Evolutionary conservation across 163 green algal species (phyloP).

Genomic region (Scenedesmus sp.): DNA sequence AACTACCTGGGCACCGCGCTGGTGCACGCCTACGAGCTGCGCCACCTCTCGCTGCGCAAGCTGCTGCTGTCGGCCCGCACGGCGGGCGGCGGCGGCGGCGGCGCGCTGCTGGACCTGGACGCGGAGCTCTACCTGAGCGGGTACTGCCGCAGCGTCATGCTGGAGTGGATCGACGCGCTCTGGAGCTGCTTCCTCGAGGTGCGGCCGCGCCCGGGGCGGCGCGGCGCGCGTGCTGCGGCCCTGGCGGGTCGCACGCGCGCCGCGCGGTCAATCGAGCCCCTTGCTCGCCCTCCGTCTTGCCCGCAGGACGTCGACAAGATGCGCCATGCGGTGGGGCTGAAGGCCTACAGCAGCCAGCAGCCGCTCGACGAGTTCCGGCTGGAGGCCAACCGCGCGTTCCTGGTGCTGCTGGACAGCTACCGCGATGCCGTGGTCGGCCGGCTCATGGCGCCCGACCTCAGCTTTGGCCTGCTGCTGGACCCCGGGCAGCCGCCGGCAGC

Average conservation of each 20-base stretch:
- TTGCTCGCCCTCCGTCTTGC: neutral
- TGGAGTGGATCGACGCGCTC: constrained; percentile 65
- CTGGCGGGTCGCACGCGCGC: too few relatives aligned
- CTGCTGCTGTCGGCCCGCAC: constrained; percentile 27
- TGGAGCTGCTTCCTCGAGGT: constrained; percentile 70
- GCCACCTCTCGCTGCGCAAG: constrained; percentile 38
- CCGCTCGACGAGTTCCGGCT: constrained; percentile 64
- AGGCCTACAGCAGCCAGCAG: constrained; percentile 48
- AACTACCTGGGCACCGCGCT: constrained; percentile 66
- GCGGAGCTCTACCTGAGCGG: constrained; percentile 49
- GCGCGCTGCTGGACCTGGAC: constrained; percentile 52
- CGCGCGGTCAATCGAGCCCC: neutral
- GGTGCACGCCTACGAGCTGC: constrained; percentile 58
- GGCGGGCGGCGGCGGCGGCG: constrained; percentile 7
- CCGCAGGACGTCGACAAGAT: constrained; percentile 51
- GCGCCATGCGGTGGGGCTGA: constrained; percentile 46
- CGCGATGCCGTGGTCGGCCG: constrained; percentile 40
- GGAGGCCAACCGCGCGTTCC: constrained; percentile 63
- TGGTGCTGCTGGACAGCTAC: constrained; percentile 55
- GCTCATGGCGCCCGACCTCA: constrained; percentile 44
- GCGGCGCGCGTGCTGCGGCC: too few relatives aligned
- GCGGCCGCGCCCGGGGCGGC: too few relatives aligned
- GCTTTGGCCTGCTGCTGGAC: constrained; percentile 34
- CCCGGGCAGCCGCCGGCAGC: neutral
- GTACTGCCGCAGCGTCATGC: constrained; percentile 60